Conservation (phyloP, 2,329 filamentous ascomycete genomes). For the Magnaporthiopsis rhizophila region DNA sequence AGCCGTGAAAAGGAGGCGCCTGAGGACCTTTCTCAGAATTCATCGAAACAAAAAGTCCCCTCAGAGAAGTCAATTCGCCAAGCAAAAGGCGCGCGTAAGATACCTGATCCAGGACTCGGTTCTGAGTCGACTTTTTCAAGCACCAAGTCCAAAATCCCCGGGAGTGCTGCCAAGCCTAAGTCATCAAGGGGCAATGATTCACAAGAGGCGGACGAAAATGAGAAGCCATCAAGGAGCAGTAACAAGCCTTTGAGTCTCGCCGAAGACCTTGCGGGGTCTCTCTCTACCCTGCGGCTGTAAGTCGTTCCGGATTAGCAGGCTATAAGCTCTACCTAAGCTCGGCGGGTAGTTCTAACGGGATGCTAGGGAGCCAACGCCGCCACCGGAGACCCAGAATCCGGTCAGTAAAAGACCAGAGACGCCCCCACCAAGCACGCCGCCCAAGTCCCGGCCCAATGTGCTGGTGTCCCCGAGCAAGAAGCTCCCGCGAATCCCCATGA, state of each 20-base stretch:
- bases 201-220: background rate
- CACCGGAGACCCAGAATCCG: background rate
- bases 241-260: background rate
- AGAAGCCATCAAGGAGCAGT: background rate
- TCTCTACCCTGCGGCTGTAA: slow-evolving; percentile 7
- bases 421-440: slow-evolving; percentile 14
- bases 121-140: background rate
- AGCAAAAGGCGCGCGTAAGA: background rate
- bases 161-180: background rate
- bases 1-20: too few species aligned
- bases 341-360: background rate
- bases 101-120: background rate
- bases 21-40: background rate
- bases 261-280: background rate
- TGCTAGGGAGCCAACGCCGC: background rate
- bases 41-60: background rate
- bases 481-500: slow-evolving; percentile 38
- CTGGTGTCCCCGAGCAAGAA: slow-evolving; percentile 26
- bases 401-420: background rate
- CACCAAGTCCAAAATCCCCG: background rate
- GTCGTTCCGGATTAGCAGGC: background rate
- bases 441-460: slow-evolving; percentile 10
- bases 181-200: too few species aligned
- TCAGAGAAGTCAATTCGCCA: background rate
- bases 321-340: background rate